Evolutionary conservation across 2,329 filamentous ascomycete species (phyloP), one percentile per base, ranked within the genome.

Genomic region (Chalaropsis ovoidea): DNA sequence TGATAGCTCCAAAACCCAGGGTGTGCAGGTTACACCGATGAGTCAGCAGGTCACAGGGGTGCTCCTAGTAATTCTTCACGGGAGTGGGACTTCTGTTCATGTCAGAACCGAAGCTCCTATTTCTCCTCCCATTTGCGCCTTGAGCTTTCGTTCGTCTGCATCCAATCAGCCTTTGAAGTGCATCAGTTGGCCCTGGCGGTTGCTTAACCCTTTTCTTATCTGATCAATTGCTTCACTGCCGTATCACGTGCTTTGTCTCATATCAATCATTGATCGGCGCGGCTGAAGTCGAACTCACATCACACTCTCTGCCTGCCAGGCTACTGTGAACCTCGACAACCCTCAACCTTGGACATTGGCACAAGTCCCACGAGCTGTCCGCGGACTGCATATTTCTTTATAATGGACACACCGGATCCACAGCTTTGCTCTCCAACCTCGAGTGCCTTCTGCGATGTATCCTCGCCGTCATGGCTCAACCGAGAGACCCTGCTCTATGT

Each of bases 331-430:
- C 61, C 19, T 31, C 10, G 6, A 47, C 61, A 43, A 10, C 42
- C 41, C 24, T 31, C 31, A 17, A 42, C 22, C 35, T 10, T 54
- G 31, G 11, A 17, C 22, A 22, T 39, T 31, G 22, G 19, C 10
- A 27, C 47, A 54, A 43, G 17, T 19, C 22, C 2, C 10, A 3
- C 19, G 39, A 31, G 22, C 22, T 45, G 35, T 7, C 11, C 22
- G 31, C 49, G 15, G 17, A 13, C 35, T 8, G 31, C 13, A 39
- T n/a, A 39, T 60, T 7, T 17, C 4, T 43, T 11, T 27, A 17
- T 19, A 27, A 65, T 67, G 63, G 66, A 67, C 8, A 15, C 66
- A 3, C 49, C 41, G 7, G 41, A 61, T 7, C 60, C 63, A 19
- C 42, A 60, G 42, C 47, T 60, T 22, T 65, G 66, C 52, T 65